These are phyloP conservation scores for Apiotrichum montevideense DNA, from an alignment of 1,284 basidiomycete species.

Conservation along the genomic window DNA sequence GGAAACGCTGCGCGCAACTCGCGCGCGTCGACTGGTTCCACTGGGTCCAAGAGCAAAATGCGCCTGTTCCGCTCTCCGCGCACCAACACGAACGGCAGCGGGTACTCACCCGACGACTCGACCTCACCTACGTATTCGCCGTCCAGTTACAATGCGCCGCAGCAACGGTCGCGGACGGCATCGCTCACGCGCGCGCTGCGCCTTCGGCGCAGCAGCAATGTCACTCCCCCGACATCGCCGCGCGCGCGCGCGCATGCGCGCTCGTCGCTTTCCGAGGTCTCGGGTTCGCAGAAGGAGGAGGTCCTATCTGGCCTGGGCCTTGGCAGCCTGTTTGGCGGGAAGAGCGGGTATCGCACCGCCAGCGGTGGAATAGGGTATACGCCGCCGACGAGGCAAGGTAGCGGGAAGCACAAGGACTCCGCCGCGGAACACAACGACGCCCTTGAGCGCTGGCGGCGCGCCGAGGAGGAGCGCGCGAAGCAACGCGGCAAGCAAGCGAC, in stretches of 20 bases:
- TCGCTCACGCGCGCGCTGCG: conserved; percentile 12
- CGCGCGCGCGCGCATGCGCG: background rate
- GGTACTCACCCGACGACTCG: background rate
- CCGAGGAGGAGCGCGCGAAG: conserved; percentile 6
- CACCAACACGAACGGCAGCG: background rate
- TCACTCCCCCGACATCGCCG: conserved; percentile 3
- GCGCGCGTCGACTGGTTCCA: too few relatives aligned
- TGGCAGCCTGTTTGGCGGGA: background rate
- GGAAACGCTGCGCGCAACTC: background rate
- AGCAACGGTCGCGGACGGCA: conserved; percentile 1
- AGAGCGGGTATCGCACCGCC: conserved; percentile 11
- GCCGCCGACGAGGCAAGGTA: conserved; percentile 2
- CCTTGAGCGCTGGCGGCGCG: conserved; percentile 28
- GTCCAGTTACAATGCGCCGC: too few relatives aligned
- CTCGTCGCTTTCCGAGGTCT: background rate
- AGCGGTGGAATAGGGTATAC: conserved; percentile 18
- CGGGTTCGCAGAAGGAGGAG: conserved; percentile 2
- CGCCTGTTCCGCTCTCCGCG: conserved; percentile 8
- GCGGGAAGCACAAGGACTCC: background rate
- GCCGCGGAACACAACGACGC: conserved; percentile 23
- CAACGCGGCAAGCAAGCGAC: background rate
- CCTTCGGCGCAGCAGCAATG: conserved; percentile 2
- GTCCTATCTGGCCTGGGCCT: conserved; percentile 9
- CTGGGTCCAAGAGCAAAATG: conserved; percentile 8
- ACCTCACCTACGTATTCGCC: too few relatives aligned